phyloP scores from a whole-genome alignment of 495 filamentous ascomycete species.

The Penicilliopsis zonata region DNA sequence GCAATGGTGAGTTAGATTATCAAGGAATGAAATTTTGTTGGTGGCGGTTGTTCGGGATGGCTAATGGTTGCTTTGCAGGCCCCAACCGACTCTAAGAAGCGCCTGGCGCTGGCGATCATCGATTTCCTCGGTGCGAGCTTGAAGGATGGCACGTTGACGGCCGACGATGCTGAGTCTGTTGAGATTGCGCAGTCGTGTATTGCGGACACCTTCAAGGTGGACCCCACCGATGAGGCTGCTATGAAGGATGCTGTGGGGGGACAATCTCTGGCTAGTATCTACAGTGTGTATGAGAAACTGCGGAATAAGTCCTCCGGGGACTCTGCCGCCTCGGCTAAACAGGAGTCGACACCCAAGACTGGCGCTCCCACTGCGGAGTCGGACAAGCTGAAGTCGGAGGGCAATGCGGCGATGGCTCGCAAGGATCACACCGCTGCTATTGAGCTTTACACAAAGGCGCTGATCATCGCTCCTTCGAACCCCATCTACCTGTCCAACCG shows the following conservation, averaged over 20 bases:
- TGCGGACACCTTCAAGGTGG: slow-evolving; percentile 85
- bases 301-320: slow-evolving; percentile 49
- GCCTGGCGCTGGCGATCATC: slow-evolving; percentile 91
- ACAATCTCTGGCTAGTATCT: slow-evolving; percentile 81
- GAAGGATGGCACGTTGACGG: slow-evolving; percentile 74
- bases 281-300: slow-evolving; percentile 90
- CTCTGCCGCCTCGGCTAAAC: slow-evolving; percentile 14
- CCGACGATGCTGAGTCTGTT: slow-evolving; percentile 82
- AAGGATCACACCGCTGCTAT: slow-evolving; percentile 80
- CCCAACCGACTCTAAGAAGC: slow-evolving; percentile 72
- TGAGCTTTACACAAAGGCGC: slow-evolving; percentile 71
- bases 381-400: slow-evolving; percentile 78
- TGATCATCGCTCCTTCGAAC: slow-evolving; percentile 69
- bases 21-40: too few species aligned
- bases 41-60: too few species aligned
- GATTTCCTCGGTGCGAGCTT: slow-evolving; percentile 82
- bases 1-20: too few species aligned
- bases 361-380: slow-evolving; percentile 50
- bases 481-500: slow-evolving; percentile 97
- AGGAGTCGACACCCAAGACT: slow-evolving; percentile 16
- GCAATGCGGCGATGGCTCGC: slow-evolving; percentile 84
- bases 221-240: slow-evolving; percentile 63
- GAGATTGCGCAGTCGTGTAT: slow-evolving; percentile 92
- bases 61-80: slow-evolving; percentile 15
- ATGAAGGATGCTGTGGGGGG: slow-evolving; percentile 64